These are phyloP conservation scores for Fusarium euwallaceae DNA, from an alignment of 2,329 filamentous ascomycete genomes.

Conservation along the genomic window DNA sequence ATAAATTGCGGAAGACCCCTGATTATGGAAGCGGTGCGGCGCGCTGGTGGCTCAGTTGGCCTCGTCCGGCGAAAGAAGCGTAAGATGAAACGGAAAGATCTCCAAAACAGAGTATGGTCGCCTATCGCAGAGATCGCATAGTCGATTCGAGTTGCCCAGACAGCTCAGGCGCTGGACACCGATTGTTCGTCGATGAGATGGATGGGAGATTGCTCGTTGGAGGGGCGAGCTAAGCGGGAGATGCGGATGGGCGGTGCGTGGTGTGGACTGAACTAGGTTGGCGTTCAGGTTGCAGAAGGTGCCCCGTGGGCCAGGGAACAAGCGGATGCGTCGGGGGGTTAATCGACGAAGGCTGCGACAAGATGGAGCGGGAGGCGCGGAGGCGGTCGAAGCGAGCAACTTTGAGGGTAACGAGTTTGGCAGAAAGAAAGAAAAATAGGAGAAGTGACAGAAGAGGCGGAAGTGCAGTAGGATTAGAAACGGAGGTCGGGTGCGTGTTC, in stretches of 20 bases:
- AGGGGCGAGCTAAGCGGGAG: slow-evolving; percentile 44
- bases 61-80: slow-evolving; percentile 22
- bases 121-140: slow-evolving; percentile 51
- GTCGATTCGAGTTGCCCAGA: slow-evolving; percentile 44
- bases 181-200: slow-evolving; percentile 41
- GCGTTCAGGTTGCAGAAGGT: slow-evolving; percentile 35
- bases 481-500: slow-evolving; percentile 29
- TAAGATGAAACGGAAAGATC: slow-evolving; percentile 27
- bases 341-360: slow-evolving; percentile 16
- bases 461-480: slow-evolving; percentile 30
- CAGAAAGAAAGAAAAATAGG: slow-evolving; percentile 1
- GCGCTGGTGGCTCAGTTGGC: slow-evolving; percentile 23
- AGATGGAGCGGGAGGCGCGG: slow-evolving; percentile 10
- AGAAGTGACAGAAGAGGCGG: slow-evolving; percentile 19
- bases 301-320: slow-evolving; percentile 33
- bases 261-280: slow-evolving; percentile 23
- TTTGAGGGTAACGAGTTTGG: not conserved
- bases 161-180: slow-evolving; percentile 47
- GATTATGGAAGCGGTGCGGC: slow-evolving; percentile 33
- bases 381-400: slow-evolving; percentile 8
- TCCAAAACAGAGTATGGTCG: slow-evolving; percentile 43
- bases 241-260: slow-evolving; percentile 42
- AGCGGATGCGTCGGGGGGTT: slow-evolving; percentile 32
- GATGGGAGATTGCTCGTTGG: slow-evolving; percentile 42
- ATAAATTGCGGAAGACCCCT: slow-evolving; percentile 43